These are phyloP conservation scores for Lagenidium giganteum DNA, from an alignment of 352 stramenopile species.

Conservation along the genomic window DNA sequence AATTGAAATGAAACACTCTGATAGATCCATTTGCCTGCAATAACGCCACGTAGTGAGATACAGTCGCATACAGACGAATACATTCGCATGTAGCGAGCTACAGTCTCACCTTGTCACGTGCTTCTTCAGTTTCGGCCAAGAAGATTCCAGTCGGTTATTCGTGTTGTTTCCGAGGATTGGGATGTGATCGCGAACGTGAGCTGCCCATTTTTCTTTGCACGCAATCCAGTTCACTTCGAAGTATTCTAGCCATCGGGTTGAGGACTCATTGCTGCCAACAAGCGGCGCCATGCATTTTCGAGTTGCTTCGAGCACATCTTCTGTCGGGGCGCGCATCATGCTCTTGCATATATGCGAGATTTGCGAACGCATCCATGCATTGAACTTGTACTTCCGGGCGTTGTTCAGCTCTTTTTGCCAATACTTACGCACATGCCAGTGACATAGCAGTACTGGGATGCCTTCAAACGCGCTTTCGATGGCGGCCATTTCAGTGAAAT, in stretches of 20 bases:
- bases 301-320: slow-evolving; percentile 6
- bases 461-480: slow-evolving; percentile 3
- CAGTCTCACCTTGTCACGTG: neutral
- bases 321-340: slow-evolving; percentile 8
- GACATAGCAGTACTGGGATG: neutral
- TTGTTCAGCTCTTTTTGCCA: neutral
- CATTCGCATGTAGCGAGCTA: too few relatives aligned
- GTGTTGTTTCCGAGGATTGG: slow-evolving; percentile 9
- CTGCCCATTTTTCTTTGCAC: slow-evolving; percentile 6
- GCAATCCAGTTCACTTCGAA: slow-evolving; percentile 9
- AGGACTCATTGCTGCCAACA: neutral
- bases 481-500: slow-evolving; percentile 2
- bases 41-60: too few relatives aligned
- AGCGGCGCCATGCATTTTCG: neutral
- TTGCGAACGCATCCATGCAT: slow-evolving; percentile 8
- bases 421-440: slow-evolving; percentile 7
- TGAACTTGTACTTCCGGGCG: slow-evolving; percentile 4
- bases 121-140: slow-evolving; percentile 6
- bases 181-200: slow-evolving; percentile 1
- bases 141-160: slow-evolving; percentile 13
- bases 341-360: slow-evolving; percentile 4
- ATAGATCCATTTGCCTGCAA: too few relatives aligned
- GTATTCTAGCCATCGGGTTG: slow-evolving; percentile 7
- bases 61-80: too few relatives aligned
- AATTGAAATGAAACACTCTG: too few relatives aligned